phyloP scores from a whole-genome alignment of 1,284 basidiomycete genomes.

The Ganoderma boninense region DNA sequence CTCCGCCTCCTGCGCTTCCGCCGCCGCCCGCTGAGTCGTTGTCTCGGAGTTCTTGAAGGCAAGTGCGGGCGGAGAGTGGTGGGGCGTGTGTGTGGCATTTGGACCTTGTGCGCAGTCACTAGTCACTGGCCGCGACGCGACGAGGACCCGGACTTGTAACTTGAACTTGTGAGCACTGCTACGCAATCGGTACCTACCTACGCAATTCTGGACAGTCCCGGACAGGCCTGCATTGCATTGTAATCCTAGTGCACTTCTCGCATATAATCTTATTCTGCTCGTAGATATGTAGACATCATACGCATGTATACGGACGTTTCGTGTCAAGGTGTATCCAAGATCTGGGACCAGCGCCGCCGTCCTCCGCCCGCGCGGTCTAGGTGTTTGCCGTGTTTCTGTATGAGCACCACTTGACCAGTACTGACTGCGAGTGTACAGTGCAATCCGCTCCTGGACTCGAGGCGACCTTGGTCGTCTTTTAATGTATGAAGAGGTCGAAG shows the following conservation, averaged over 20 bases:
- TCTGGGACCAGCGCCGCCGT: too few species aligned
- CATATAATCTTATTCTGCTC: constrained; percentile 4
- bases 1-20: not conserved
- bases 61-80: not conserved
- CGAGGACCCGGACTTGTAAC: not conserved
- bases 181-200: not conserved
- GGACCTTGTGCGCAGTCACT: not conserved
- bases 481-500: too few species aligned
- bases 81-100: not conserved
- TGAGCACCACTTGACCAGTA: too few species aligned
- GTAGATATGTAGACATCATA: not conserved
- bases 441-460: too few species aligned
- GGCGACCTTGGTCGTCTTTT: too few species aligned
- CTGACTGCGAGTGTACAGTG: too few species aligned
- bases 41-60: not conserved
- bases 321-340: not conserved
- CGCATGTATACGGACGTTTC: not conserved
- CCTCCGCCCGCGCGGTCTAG: too few species aligned
- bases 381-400: too few species aligned
- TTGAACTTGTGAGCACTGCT: not conserved
- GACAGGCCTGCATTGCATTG: constrained; percentile 4
- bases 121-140: not conserved
- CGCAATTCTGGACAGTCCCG: not conserved
- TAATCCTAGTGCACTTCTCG: constrained; percentile 1
- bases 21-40: not conserved